These are phyloP conservation scores for Agaricus blazei DNA, from an alignment of 768 basidiomycete genomes.

Conservation along the genomic window DNA sequence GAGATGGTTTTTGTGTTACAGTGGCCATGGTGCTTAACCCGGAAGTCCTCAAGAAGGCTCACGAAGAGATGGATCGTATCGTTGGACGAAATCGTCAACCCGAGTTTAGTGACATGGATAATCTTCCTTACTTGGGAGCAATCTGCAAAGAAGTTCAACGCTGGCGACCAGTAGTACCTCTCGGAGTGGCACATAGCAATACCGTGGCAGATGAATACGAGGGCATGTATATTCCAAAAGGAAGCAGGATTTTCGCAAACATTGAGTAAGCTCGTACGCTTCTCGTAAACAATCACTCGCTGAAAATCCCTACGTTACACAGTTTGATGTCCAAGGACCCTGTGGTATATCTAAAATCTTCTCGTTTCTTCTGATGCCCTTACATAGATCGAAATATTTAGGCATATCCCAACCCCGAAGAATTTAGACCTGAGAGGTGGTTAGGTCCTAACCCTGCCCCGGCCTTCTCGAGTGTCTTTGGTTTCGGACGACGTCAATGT, in stretches of 20 bases:
- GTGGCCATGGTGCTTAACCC: constrained; percentile 13
- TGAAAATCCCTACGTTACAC: too few species aligned
- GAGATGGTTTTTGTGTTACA: constrained; percentile 3
- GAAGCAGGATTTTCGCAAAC: not conserved
- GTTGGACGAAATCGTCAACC: constrained; percentile 13
- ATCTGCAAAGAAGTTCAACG: constrained; percentile 12
- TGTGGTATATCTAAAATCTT: not conserved
- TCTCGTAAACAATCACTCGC: too few species aligned
- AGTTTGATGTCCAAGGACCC: too few species aligned
- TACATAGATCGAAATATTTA: constrained; percentile 22
- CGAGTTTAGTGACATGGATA: constrained; percentile 7
- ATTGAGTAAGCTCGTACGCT: not conserved
- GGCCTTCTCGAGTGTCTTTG: too few species aligned
- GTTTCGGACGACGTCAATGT: too few species aligned
- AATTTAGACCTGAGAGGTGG: constrained; percentile 26
- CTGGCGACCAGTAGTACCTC: not conserved
- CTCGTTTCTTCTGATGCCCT: constrained; percentile 20
- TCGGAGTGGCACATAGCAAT: constrained; percentile 13
- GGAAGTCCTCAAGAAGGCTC: constrained; percentile 11
- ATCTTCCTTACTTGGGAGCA: constrained; percentile 13
- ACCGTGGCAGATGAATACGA: constrained; percentile 13
- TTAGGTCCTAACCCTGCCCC: too few species aligned
- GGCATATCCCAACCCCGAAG: constrained; percentile 25
- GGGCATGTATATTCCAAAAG: constrained; percentile 3
- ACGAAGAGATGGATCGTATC: constrained; percentile 14